phyloP scores from a whole-genome alignment of 371 early-diverging fungal species.

The Dichotomocladium elegans region DNA sequence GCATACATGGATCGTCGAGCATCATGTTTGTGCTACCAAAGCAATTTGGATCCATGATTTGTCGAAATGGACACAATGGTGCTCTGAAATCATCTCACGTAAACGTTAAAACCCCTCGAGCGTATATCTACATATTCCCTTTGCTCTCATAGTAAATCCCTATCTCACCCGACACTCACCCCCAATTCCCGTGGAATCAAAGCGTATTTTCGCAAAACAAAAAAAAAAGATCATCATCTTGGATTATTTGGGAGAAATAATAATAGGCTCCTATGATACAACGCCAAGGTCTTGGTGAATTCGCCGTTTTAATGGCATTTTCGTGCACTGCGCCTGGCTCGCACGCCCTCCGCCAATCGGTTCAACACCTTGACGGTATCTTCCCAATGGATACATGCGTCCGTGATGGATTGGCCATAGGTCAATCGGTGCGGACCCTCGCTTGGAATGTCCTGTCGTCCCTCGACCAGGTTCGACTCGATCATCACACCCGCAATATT shows the following conservation, averaged over 20 bases:
- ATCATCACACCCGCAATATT: conserved; percentile 82
- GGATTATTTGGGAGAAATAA: no score
- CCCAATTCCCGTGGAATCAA: no score
- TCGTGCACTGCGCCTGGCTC: conserved; percentile 52
- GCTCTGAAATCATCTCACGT: not conserved
- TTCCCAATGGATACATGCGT: conserved; percentile 80
- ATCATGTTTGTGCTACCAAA: not conserved
- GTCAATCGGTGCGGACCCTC: conserved; percentile 57
- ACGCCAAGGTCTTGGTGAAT: no score
- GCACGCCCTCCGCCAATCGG: conserved; percentile 62
- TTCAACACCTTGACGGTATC: conserved; percentile 67
- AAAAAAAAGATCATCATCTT: no score
- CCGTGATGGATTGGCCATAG: conserved; percentile 78
- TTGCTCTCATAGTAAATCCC: no score
- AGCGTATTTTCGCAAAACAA: no score
- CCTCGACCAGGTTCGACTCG: conserved; percentile 77
- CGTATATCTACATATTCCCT: no score
- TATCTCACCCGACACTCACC: no score
- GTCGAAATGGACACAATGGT: conserved; percentile 1
- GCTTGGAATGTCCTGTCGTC: conserved; percentile 65
- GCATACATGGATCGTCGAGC: conserved; percentile 22
- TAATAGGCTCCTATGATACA: no score
- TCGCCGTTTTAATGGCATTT: no score
- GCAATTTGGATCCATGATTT: conserved; percentile 10
- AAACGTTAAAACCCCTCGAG: no score